Base-by-base conservation (phyloP, 257 asterid genomes). In the Solanum bukasovii region DNA sequence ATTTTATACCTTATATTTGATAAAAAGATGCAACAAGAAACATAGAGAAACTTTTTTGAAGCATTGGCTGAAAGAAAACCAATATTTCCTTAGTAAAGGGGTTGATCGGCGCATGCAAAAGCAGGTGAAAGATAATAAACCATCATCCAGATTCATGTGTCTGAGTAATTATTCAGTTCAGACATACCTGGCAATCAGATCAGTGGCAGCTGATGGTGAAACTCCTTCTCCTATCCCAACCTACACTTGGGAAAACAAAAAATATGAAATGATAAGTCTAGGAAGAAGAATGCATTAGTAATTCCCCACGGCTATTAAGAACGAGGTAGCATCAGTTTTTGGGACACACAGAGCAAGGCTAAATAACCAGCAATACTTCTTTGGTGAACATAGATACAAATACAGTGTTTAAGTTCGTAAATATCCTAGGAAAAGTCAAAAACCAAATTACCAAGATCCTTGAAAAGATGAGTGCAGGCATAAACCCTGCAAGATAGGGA, bases 151-250 rank as follows among this genome's bases (percentile, higher is more conserved):
- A 85, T 72, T 87, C 90, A 90, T 72, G 90, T 86, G 88, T 77
- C 85, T 79, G 84, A 84, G 71, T 21, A 44, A 89, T 88, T 84
- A 38, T 86, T 79, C 84, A 89, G 82, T 33, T 92, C 88, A 72
- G 16, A 87, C 93, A 88, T 90, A 95, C 99, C 98, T 93, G 90
- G 99, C 99, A 90, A 97, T 97, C 95, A 97, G 87, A 93, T 94
- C 99, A 88, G 98, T 97, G 87, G 99, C 99, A 88, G 99, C 98
- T 88, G 99, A 93, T 42, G 99, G 99, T 37, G 99, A 97, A 89
- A 97, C 99, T 83, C 99, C 99, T 95, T 97, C 99, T 77, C 99
- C 99, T 82, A 97, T 96, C 56, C 99, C 99, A 35, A 97, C 99
- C 99, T 97, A 92, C 70, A 90, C 75, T 87, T 77, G 84, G 42